Base-by-base conservation (phyloP, 2,329 filamentous ascomycete genomes). In the Westerdykella aurantiaca region DNA sequence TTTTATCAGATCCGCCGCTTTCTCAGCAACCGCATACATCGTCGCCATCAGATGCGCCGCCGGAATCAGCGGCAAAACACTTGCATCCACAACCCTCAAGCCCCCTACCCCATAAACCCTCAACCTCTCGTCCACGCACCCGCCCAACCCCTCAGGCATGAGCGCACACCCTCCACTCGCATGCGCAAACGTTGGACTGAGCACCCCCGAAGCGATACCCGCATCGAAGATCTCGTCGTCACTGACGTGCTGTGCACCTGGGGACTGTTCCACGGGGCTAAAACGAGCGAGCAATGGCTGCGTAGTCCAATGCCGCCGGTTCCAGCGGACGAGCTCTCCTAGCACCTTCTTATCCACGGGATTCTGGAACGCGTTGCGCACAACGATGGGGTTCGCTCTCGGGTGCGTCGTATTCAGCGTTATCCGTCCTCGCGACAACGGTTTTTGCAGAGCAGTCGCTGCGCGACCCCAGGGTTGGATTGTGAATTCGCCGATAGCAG, bases 281-380 rank as follows among this genome's bases (percentile, higher is more conserved):
- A 69, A 58, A 16, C 55, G 51, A 3, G 51, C 43, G 35, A 72
- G 60, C 6, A 61, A 52, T 2, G 56, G 50, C 1, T 53, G n/a
- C 5, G n/a, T 53, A 11, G 56, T 53, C 54, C 62, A 64, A 45
- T 67, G 67, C 17, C 49, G 42, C 5, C 69, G 56, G 18, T 65
- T 67, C 49, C 56, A 66, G 14, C 64, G 54, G 1, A 70, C 48
- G 39, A 66, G 60, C 31, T 63, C 62, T 0, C 61, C 53, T 0
- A 69, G 39, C 21, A 70, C 53, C n/a, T 55, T 50, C 5, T 55
- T 48, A 43, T 72, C 69, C 10, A 65, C 46, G 0, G 66, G 67
- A 45, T 70, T 67, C 23, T 60, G 51, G 16, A 56, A 60, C 1
- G 66, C 56, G 41, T 61, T 61, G 45, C 55, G 67, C 31, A 65